A percentile compares a stretch with the other conserved stretches of the same genome.
Conservation (phyloP, 1,139 yeast genomes). For the Arxiozyma heterogenica region DNA sequence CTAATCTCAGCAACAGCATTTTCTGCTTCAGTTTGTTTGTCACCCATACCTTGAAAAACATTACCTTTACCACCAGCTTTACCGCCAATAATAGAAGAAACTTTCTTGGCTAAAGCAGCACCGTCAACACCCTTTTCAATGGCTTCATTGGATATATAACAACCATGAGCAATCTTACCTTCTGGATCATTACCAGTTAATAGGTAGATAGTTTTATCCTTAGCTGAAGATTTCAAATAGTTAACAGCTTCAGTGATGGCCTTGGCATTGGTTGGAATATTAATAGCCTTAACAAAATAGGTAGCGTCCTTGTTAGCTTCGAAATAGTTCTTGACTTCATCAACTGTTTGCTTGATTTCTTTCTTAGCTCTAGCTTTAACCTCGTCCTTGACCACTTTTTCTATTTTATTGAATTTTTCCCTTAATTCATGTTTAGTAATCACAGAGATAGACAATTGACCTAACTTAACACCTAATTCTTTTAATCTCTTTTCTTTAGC, state of each 20-base stretch:
- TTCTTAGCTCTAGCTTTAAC: conserved; percentile 79
- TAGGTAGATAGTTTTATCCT: conserved; percentile 70
- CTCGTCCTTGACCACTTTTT: conserved; percentile 81
- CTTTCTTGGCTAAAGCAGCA: conserved; percentile 61
- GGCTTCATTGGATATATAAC: conserved; percentile 70
- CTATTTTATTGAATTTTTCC: conserved; percentile 66
- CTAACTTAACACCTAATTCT: conserved; percentile 74
- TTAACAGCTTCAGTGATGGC: conserved; percentile 89
- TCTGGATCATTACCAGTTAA: conserved; percentile 58
- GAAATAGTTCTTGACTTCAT: conserved; percentile 68
- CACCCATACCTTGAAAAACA: conserved; percentile 95
- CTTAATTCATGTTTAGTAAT: conserved; percentile 69
- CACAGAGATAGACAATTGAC: conserved; percentile 74
- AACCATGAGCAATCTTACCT: conserved; percentile 89
- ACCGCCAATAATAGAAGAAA: conserved; percentile 76
- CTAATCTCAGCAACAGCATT: conserved; percentile 66
- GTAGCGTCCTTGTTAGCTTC: conserved; percentile 39
- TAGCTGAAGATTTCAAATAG: conserved; percentile 67
- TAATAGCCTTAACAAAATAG: conserved; percentile 57
- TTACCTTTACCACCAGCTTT: conserved; percentile 98
- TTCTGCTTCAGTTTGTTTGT: conserved; percentile 57
- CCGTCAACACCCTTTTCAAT: conserved; percentile 68
- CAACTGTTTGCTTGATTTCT: conserved; percentile 73
- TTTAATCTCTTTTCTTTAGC: conserved; percentile 71
- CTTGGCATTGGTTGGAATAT: conserved; percentile 77